Percentiles rank a stretch among this genome's conserved stretches.
These are phyloP conservation scores for Geranium brycei DNA, from an alignment of 345 rosid species.

Conservation along the genomic window DNA sequence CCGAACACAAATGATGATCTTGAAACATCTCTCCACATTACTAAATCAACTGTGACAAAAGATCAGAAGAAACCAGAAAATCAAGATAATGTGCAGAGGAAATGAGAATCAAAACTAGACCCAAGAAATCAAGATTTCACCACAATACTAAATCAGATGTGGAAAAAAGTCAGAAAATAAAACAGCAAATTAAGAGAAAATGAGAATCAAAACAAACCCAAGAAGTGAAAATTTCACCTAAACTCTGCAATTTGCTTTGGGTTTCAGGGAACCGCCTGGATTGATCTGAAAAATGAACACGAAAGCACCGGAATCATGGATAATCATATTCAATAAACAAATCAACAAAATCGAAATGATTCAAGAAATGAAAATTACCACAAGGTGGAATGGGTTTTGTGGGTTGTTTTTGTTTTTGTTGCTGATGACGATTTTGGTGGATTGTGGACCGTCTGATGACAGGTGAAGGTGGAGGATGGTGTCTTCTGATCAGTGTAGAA, in stretches of 20 bases:
- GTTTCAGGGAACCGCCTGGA: constrained; percentile 28
- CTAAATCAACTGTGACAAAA: constrained; percentile 54
- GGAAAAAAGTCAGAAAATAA: neutral
- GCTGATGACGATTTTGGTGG: constrained; percentile 14
- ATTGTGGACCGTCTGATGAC: constrained; percentile 27
- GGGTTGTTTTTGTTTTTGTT: neutral
- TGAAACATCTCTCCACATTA: constrained; percentile 85
- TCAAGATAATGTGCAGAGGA: neutral
- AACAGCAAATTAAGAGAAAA: neutral
- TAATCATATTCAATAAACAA: neutral
- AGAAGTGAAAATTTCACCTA: constrained; percentile 33
- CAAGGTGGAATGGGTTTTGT: constrained; percentile 10
- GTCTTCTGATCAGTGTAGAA: constrained; percentile 26
- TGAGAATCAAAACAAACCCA: neutral
- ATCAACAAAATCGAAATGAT: constrained; percentile 2
- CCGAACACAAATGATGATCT: constrained; percentile 72
- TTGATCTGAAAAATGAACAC: constrained; percentile 19
- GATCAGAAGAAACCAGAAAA: neutral
- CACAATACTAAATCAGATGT: constrained; percentile 8
- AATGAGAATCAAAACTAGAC: neutral
- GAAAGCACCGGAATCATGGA: neutral
- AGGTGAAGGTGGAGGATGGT: constrained; percentile 26
- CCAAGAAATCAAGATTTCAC: constrained; percentile 18
- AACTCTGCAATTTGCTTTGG: constrained; percentile 54
- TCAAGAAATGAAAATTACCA: neutral